Conservation (phyloP, 768 basidiomycete genomes). For the Tephrocybe sp. region DNA sequence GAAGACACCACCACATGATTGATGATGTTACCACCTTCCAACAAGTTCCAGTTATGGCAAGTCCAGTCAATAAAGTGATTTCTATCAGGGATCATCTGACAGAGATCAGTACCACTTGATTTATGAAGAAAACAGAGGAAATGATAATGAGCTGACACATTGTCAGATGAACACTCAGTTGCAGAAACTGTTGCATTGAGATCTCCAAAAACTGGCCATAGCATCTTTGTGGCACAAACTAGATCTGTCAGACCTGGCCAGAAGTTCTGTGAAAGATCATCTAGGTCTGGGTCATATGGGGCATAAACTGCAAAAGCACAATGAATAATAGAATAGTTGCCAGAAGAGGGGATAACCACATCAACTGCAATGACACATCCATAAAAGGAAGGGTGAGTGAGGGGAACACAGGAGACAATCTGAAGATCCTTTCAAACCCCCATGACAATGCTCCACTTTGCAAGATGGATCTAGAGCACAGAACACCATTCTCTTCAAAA, state of each 20-base stretch:
- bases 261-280: conserved; percentile 1
- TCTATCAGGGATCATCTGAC: conserved; percentile 10
- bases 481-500: conserved; percentile 9
- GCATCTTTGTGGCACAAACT: background rate
- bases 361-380: conserved; percentile 12
- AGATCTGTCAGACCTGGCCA: conserved; percentile 5
- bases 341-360: conserved; percentile 8
- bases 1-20: conserved; percentile 17
- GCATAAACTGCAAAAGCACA: conserved; percentile 15
- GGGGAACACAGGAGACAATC: background rate
- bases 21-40: conserved; percentile 21
- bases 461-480: background rate
- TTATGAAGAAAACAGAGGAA: conserved; percentile 11
- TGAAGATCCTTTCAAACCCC: conserved; percentile 10
- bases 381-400: background rate
- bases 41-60: background rate
- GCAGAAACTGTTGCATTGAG: background rate
- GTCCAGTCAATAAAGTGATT: conserved; percentile 18
- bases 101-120: conserved; percentile 15
- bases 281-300: conserved; percentile 13
- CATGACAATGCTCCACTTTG: conserved; percentile 10
- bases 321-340: conserved; percentile 5
- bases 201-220: background rate
- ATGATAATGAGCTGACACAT: background rate
- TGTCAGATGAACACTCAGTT: background rate